Evolutionary conservation across 2,329 filamentous ascomycete species (phyloP), one percentile per base, ranked within the genome.

Genomic region (Pseudonectria foliicola): DNA sequence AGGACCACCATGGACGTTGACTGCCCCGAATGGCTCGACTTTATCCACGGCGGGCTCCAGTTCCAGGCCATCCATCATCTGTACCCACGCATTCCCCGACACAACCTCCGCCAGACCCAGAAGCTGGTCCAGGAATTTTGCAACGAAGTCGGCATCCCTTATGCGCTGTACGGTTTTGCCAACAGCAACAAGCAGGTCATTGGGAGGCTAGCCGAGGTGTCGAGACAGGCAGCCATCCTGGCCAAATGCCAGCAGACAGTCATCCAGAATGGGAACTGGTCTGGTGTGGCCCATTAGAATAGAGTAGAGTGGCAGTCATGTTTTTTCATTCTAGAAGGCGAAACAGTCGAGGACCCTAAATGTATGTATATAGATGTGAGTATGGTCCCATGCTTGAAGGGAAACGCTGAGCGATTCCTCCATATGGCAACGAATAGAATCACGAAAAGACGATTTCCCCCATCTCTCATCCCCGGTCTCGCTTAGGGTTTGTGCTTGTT

Each of bases 1-100:
- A 80, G 89, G 47, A 95, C 88, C 1, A 94, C 88, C 10, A 94
- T 95, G 87, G 87, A 94, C 45, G 80, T 94, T 14, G 86, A 92
- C 55, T 94, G 87, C 54, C 85, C 87, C 1, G 69, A 73, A 10
- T 94, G 88, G 87, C 69, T 94, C 10, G 87, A 94, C 55, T 94
- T 88, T 55, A 75, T 94, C 59, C 87, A 94, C 49, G 87, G 87
- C 14, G 88, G 87, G 4, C 66, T 94, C 42, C 88, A 94, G 58
- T 94, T 94, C 60, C 87, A 94, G 60, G 86, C 82, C 7, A 81
- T 94, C 33, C 87, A 94, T 54, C 87, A 94, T 55, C 65, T 94
- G 14, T 94, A 81, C 55, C 87, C 87, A 2, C 75, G 87, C 10
- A 78, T 94, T 42, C 88, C 88, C 8, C 72, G 87, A 27, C 87